These are phyloP conservation scores for fission yeast (Schizosaccharomyces pombe) DNA, from an alignment of 805 yeast genomes.

Conservation along the genomic window DNA sequence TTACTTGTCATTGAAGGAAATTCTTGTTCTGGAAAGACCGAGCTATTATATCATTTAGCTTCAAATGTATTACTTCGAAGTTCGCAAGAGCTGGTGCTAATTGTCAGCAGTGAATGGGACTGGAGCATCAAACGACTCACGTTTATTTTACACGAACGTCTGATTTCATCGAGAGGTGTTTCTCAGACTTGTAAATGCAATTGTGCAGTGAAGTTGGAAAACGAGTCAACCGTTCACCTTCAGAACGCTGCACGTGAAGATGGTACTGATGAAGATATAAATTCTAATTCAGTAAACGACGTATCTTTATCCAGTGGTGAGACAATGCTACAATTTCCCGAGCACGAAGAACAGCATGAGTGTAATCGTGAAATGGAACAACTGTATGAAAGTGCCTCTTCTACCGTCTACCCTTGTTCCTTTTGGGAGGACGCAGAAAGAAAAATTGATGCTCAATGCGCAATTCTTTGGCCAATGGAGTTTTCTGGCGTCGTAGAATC, in stretches of 20 bases:
- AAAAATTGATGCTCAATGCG: not conserved
- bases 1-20: not conserved
- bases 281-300: no score
- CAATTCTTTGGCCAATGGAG: not conserved
- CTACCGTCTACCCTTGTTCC: no score
- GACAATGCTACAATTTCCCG: no score
- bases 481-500: not conserved
- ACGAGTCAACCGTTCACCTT: no score
- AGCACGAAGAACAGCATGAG: no score
- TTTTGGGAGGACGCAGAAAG: not conserved
- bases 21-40: not conserved
- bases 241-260: no score
- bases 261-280: no score
- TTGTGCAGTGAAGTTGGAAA: no score
- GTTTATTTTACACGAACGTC: not conserved
- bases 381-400: no score
- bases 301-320: no score
- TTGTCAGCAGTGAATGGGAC: not conserved
- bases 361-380: no score
- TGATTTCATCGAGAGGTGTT: not conserved
- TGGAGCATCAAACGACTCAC: not conserved
- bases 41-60: not conserved
- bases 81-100: not conserved
- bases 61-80: not conserved
- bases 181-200: not conserved